A percentile compares a stretch with the other conserved stretches of the same genome.
Evolutionary conservation across 1,284 basidiomycete species (phyloP).

Genomic region (Coniferiporia sulphurascens): DNA sequence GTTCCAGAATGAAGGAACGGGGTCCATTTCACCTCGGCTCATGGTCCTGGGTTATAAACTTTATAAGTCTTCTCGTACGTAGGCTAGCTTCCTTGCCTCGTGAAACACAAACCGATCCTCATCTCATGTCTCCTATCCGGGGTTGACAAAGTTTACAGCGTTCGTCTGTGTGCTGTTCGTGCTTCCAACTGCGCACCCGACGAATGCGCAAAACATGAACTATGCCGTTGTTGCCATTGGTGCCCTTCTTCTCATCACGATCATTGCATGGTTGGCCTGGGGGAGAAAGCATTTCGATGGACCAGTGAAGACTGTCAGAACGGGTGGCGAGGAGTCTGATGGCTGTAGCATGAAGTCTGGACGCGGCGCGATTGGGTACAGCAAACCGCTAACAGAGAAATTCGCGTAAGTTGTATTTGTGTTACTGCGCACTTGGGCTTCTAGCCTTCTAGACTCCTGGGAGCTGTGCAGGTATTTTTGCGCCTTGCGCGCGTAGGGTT

Average conservation of each 20-base stretch:
- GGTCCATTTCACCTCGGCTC: conserved; percentile 51
- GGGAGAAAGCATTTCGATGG: conserved; percentile 30
- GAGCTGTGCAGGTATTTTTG: no score
- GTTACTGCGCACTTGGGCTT: no score
- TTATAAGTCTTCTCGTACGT: conserved; percentile 41
- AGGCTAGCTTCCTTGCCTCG: neutral
- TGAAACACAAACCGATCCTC: neutral
- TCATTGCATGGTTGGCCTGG: conserved; percentile 39
- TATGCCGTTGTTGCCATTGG: conserved; percentile 53
- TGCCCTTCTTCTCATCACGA: conserved; percentile 37
- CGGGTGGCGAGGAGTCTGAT: neutral
- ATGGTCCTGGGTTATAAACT: conserved; percentile 50
- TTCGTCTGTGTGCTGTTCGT: conserved; percentile 56
- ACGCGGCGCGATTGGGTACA: no score
- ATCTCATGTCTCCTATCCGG: neutral
- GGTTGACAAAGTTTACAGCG: conserved; percentile 40
- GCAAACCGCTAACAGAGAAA: no score
- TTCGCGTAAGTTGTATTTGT: no score
- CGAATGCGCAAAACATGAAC: conserved; percentile 59
- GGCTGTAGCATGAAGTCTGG: no score
- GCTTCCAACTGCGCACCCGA: conserved; percentile 56
- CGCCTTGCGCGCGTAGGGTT: no score
- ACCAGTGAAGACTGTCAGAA: conserved; percentile 27
- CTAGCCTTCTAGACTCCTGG: no score
- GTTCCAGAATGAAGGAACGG: conserved; percentile 36